Evolutionary conservation across 352 stramenopile genomes (phyloP).

Genomic region (Elongisporangium anandrum): DNA sequence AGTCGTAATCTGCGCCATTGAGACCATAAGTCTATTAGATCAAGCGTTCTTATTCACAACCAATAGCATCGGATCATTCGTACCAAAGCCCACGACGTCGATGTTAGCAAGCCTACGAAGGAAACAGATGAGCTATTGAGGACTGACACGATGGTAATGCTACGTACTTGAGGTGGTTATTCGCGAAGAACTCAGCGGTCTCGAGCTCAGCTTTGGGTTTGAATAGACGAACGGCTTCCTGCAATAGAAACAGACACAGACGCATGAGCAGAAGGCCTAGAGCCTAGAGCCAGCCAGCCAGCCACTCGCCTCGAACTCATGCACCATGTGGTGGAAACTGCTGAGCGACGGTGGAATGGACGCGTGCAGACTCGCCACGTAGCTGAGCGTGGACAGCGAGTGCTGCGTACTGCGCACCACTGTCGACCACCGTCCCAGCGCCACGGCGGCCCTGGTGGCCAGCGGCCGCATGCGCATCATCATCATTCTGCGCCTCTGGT

Average conservation of each 20-base stretch:
- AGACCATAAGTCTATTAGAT: background rate
- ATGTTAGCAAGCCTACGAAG: conserved; percentile 44
- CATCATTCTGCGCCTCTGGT: background rate
- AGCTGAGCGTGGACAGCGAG: conserved; percentile 30
- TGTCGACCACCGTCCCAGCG: background rate
- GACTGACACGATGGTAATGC: conserved; percentile 1
- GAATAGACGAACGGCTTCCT: conserved; percentile 44
- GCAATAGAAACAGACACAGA: background rate
- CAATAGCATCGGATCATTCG: background rate
- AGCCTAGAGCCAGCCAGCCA: background rate
- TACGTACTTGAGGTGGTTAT: conserved; percentile 58
- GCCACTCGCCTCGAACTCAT: conserved; percentile 36
- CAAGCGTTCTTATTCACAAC: conserved; percentile 8
- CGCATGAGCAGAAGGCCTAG: background rate
- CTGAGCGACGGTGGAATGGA: conserved; percentile 36
- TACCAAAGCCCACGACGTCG: conserved; percentile 72
- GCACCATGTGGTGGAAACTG: conserved; percentile 36
- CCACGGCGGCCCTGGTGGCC: background rate
- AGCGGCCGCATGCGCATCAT: background rate
- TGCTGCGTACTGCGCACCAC: background rate
- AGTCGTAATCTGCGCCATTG: conserved; percentile 87
- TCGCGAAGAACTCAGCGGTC: conserved; percentile 65
- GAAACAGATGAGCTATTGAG: conserved; percentile 1
- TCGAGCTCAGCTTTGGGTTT: conserved; percentile 28
- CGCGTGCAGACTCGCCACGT: conserved; percentile 43